Evolutionary conservation across 352 stramenopile species (phyloP).

Genomic region (Globisporangium mamillatum): DNA sequence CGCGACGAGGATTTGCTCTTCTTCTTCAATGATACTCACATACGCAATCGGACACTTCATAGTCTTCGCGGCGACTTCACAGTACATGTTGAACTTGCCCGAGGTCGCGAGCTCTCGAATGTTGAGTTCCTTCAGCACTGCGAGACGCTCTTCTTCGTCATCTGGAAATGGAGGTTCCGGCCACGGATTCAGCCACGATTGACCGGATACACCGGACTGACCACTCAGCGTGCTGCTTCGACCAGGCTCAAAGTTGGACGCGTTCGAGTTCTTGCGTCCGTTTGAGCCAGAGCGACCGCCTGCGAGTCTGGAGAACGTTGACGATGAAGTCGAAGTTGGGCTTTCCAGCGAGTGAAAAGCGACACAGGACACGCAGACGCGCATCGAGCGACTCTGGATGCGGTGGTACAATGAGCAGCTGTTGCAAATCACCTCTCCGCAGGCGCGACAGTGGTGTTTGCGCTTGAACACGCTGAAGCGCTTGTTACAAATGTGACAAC

Average conservation of each 20-base stretch:
- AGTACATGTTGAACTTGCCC: slow-evolving; percentile 88
- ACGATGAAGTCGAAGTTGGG: slow-evolving; percentile 55
- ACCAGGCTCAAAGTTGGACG: slow-evolving; percentile 38
- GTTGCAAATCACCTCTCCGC: slow-evolving; percentile 86
- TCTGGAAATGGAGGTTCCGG: slow-evolving; percentile 76
- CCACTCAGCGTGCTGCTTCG: slow-evolving; percentile 59
- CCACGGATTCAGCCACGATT: slow-evolving; percentile 79
- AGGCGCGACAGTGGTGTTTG: slow-evolving; percentile 85
- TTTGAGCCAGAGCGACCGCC: slow-evolving; percentile 24
- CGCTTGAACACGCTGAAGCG: slow-evolving; percentile 87
- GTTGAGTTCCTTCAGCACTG: slow-evolving; percentile 73
- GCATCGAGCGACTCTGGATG: slow-evolving; percentile 82
- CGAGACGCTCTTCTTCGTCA: slow-evolving; percentile 76
- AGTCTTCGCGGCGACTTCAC: slow-evolving; percentile 81
- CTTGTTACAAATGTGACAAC: slow-evolving; percentile 88
- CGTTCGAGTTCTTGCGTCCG: slow-evolving; percentile 64
- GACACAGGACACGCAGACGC: slow-evolving; percentile 81
- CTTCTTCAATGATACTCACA: slow-evolving; percentile 83
- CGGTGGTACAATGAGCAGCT: slow-evolving; percentile 80
- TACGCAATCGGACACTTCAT: slow-evolving; percentile 88
- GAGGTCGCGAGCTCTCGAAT: slow-evolving; percentile 68
- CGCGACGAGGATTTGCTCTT: slow-evolving; percentile 79
- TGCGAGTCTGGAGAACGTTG: slow-evolving; percentile 34
- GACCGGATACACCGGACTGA: slow-evolving; percentile 21
- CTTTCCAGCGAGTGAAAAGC: slow-evolving; percentile 82